These are phyloP conservation scores for Gymnopilus junonius DNA, from an alignment of 768 basidiomycete genomes.

Conservation along the genomic window DNA sequence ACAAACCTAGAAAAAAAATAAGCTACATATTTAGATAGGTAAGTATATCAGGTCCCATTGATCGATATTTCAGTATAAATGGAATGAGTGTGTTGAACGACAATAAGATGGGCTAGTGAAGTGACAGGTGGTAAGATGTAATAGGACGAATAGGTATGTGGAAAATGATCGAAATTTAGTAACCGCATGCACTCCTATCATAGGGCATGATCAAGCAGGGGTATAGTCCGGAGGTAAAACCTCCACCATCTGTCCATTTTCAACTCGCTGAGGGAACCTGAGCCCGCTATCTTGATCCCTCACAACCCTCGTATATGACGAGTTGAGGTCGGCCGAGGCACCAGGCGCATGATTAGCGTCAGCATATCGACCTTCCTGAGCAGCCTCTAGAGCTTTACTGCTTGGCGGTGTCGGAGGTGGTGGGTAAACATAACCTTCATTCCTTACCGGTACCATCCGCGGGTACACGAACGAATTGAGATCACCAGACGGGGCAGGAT, in stretches of 20 bases:
- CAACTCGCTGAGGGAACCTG: not conserved
- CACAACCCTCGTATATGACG: not conserved
- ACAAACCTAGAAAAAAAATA: no score
- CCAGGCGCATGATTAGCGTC: not conserved
- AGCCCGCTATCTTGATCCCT: slow-evolving; percentile 7
- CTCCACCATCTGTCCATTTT: not conserved
- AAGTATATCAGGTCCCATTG: no score
- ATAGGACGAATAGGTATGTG: no score
- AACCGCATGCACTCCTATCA: no score
- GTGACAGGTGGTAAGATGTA: no score
- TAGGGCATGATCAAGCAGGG: not conserved
- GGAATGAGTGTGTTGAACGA: no score
- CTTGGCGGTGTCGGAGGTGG: no score
- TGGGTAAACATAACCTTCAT: not conserved
- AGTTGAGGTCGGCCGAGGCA: not conserved
- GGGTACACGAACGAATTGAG: not conserved
- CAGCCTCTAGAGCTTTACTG: not conserved
- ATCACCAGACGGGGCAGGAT: not conserved
- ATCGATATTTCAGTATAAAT: no score
- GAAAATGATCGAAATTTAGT: not conserved
- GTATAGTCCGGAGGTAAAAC: not conserved
- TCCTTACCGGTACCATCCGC: not conserved
- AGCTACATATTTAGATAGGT: no score
- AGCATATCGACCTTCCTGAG: no score
- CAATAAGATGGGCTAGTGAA: no score